A percentile compares a stretch with the other conserved stretches of the same genome.
These are phyloP conservation scores for Fulvia fulva DNA, from an alignment of 2,329 filamentous ascomycete genomes.

Conservation along the genomic window DNA sequence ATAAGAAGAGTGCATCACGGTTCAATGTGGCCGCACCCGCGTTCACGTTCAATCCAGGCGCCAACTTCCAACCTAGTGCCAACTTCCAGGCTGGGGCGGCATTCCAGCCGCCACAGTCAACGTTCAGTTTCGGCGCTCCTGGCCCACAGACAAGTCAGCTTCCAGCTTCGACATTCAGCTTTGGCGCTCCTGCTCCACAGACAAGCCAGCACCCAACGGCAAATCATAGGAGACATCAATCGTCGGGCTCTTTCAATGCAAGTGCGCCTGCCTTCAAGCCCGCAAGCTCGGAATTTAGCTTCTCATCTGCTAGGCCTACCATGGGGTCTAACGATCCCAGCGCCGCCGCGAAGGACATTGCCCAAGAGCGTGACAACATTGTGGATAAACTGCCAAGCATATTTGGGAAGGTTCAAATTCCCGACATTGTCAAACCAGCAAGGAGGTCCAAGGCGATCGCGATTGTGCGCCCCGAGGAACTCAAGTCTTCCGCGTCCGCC, in stretches of 20 bases:
- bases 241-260: slow-evolving; percentile 57
- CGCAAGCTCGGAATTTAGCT: slow-evolving; percentile 35
- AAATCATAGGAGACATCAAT: slow-evolving; percentile 25
- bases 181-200: slow-evolving; percentile 22
- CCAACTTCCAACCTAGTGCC: slow-evolving; percentile 44
- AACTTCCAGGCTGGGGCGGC: slow-evolving; percentile 41
- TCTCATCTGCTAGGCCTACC: slow-evolving; percentile 28
- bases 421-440: slow-evolving; percentile 60
- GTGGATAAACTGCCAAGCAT: slow-evolving; percentile 29
- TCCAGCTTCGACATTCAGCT: slow-evolving; percentile 14
- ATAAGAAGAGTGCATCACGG: slow-evolving; percentile 51
- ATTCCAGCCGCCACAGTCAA: slow-evolving; percentile 9
- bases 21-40: slow-evolving; percentile 87
- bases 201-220: slow-evolving; percentile 4
- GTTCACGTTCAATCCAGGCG: slow-evolving; percentile 69
- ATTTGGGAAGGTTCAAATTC: slow-evolving; percentile 52
- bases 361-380: slow-evolving; percentile 36
- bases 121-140: slow-evolving; percentile 24
- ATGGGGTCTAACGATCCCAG: slow-evolving; percentile 26
- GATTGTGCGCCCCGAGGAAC: slow-evolving; percentile 55
- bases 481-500: slow-evolving; percentile 20
- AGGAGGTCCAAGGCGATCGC: slow-evolving; percentile 81
- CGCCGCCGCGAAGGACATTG: neutral
- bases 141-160: slow-evolving; percentile 10
- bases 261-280: slow-evolving; percentile 42